phyloP scores from a whole-genome alignment of 352 stramenopile genomes.

The Globisporangium nodosum region DNA sequence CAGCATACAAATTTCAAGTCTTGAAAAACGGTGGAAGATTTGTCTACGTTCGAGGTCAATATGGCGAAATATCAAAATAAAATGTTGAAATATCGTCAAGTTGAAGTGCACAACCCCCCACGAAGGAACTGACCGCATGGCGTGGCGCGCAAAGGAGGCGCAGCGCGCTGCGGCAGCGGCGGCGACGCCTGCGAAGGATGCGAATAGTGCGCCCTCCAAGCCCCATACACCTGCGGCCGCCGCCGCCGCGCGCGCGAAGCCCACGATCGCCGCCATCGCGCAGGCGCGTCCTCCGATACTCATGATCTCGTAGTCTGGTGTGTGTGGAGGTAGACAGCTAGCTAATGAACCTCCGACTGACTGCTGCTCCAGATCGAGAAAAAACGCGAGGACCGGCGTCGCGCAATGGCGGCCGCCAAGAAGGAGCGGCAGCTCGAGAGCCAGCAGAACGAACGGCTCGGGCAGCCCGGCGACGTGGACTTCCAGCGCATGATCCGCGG shows the following conservation, averaged over 20 bases:
- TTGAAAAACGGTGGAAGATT: background rate
- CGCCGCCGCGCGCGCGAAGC: constrained; percentile 29
- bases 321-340: too few relatives aligned
- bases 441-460: constrained; percentile 70
- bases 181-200: background rate
- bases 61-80: too few relatives aligned
- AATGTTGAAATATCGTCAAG: too few relatives aligned
- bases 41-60: background rate
- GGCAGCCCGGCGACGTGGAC: constrained; percentile 85
- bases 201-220: constrained; percentile 3
- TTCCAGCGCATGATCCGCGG: constrained; percentile 90
- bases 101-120: background rate
- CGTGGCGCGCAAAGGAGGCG: constrained; percentile 24
- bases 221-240: constrained; percentile 7
- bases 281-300: constrained; percentile 17
- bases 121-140: constrained; percentile 7
- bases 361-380: constrained; percentile 57
- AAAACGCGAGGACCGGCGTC: constrained; percentile 78
- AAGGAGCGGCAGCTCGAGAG: constrained; percentile 81
- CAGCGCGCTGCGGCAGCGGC: constrained; percentile 8
- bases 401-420: constrained; percentile 83
- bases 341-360: background rate
- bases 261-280: constrained; percentile 65
- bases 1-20: background rate
- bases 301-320: too few relatives aligned